A percentile compares a stretch with the other conserved stretches of the same genome.
Conservation (phyloP, 768 basidiomycete genomes). For the Lactifluus echinatus region DNA sequence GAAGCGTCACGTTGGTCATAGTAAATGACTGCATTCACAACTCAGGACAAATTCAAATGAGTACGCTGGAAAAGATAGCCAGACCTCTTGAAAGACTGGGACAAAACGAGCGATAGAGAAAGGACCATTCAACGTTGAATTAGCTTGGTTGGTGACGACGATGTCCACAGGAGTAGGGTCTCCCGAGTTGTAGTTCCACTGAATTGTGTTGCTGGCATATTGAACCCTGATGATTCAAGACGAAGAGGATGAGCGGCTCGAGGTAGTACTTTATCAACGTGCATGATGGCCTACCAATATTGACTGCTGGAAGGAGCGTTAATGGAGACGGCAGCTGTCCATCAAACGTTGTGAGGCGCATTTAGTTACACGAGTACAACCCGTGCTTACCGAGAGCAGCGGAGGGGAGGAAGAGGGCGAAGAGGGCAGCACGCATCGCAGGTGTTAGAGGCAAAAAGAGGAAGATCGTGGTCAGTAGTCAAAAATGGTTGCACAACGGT, state of each 20-base stretch:
- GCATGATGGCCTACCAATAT: constrained; percentile 26
- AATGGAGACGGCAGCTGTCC: constrained; percentile 27
- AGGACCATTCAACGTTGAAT: constrained; percentile 29
- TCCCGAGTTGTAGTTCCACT: constrained; percentile 27
- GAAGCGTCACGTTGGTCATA: constrained; percentile 32
- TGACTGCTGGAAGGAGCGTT: constrained; percentile 23
- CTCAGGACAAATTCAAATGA: constrained; percentile 19
- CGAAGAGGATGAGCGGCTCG: neutral
- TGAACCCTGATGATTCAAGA: constrained; percentile 27
- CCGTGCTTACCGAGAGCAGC: constrained; percentile 21
- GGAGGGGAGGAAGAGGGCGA: constrained; percentile 24
- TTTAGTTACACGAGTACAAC: neutral
- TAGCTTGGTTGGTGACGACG: constrained; percentile 27
- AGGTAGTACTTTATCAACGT: neutral
- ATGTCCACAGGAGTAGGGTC: constrained; percentile 31
- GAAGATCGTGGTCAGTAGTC: neutral
- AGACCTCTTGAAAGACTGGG: constrained; percentile 25
- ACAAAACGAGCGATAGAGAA: constrained; percentile 31
- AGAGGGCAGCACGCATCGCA: constrained; percentile 26
- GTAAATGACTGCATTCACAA: constrained; percentile 13
- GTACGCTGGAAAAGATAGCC: neutral
- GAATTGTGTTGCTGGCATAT: constrained; percentile 29
- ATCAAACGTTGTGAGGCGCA: neutral
- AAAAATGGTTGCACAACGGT: neutral
- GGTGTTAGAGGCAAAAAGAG: neutral